Evolutionary conservation across 73 alveolate genomes (phyloP), one percentile per base, ranked within the genome.

Genomic region (Paramecium bursaria): DNA sequence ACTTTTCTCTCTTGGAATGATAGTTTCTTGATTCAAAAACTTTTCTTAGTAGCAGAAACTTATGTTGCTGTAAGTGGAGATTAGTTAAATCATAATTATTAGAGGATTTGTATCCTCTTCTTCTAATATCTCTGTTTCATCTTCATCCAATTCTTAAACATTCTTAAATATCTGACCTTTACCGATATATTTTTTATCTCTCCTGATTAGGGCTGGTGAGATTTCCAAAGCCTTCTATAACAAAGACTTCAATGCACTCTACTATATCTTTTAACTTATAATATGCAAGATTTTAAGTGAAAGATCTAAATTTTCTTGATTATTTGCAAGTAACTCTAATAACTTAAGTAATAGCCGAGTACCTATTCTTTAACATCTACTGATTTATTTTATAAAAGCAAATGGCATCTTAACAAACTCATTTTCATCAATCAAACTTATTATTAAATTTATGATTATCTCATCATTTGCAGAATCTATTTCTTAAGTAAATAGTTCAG

Each of bases 351-450:
- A 35, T 19, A 67, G 44, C 27, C 44, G 19, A 25, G 35, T 31
- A 39, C 82, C 82, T 21, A 67, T 25, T 42, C 82, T 0, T 17
- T 53, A 19, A 67, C 60, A 67, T 42, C 44, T 67, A 14, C 82
- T 35, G 9, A 42, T 13, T 21, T 67, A 67, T 67, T 47, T 67
- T 9, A 67, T 17, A 3, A 67, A 67, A 42, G 33, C 44, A 42
- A 67, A 67, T 4, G 82, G 82, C 33, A 67, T 39, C 13, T 14
- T 5, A 2, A 57, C 23, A 13, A 67, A 67, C 9, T 39, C 19
- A 35, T 42, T 27, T 14, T 6, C 1, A 67, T 33, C 60, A 10
- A n/a, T n/a, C n/a, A n/a, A n/a, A n/a, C n/a, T n/a, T n/a, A n/a
- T n/a, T n/a, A n/a, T n/a, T n/a, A n/a, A n/a, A n/a, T n/a, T n/a